phyloP scores from a whole-genome alignment of 768 basidiomycete species.

The Suillus lakei region DNA sequence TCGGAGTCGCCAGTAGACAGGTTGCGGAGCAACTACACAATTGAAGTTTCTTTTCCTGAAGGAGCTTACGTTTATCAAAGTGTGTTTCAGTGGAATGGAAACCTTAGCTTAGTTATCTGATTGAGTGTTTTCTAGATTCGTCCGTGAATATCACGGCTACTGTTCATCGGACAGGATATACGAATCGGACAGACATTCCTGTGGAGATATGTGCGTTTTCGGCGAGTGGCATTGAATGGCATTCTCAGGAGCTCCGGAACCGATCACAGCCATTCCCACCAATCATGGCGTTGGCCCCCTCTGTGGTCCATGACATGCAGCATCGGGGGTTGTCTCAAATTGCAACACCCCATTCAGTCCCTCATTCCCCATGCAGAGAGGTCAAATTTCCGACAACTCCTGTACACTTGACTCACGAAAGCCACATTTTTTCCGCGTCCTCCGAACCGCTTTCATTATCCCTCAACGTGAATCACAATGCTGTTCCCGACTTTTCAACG shows the following conservation, averaged over 20 bases:
- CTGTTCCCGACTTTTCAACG: background rate
- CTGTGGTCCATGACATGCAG: background rate
- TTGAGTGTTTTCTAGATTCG: slow-evolving; percentile 1
- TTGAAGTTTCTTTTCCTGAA: slow-evolving; percentile 4
- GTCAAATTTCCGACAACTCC: slow-evolving; percentile 12
- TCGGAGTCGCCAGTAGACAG: background rate
- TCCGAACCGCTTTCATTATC: slow-evolving; percentile 7
- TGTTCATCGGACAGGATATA: slow-evolving; percentile 10
- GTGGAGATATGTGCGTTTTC: background rate
- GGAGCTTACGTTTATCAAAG: background rate
- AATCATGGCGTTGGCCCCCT: slow-evolving; percentile 6
- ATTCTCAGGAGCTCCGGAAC: background rate
- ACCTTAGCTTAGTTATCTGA: background rate
- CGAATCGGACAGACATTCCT: slow-evolving; percentile 11
- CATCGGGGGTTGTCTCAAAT: background rate
- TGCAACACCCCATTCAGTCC: background rate
- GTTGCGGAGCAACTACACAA: slow-evolving; percentile 13
- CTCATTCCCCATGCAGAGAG: background rate
- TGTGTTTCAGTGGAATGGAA: background rate
- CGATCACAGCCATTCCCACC: background rate
- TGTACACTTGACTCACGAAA: background rate
- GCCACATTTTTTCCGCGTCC: background rate
- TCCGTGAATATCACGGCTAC: background rate
- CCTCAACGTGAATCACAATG: background rate
- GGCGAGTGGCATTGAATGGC: background rate